phyloP scores from a whole-genome alignment of 345 rosid species.

The Hibiscus tridactylites region DNA sequence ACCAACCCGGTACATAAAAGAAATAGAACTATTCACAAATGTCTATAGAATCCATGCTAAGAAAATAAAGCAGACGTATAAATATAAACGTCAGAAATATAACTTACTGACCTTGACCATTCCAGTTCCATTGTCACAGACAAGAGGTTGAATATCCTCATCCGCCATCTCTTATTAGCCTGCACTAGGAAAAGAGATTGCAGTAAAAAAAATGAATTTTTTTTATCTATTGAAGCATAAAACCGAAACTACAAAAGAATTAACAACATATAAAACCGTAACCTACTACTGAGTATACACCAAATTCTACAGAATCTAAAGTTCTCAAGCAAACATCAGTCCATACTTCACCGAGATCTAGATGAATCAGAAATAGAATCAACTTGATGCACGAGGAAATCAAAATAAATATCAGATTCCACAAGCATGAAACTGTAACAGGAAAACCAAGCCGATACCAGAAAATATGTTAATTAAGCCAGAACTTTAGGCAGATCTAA shows the following conservation, averaged over 20 bases:
- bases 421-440: not conserved
- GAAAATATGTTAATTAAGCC: not conserved
- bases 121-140: conserved; percentile 73
- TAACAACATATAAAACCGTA: not conserved
- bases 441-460: not conserved
- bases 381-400: not conserved
- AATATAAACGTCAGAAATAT: not conserved
- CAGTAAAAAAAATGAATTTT: no score
- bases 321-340: not conserved
- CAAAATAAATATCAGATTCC: not conserved
- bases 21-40: not conserved
- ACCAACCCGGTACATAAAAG: not conserved
- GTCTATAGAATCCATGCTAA: not conserved
- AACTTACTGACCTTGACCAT: conserved; percentile 55
- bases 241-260: not conserved
- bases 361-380: not conserved
- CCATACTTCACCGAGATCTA: conserved; percentile 4
- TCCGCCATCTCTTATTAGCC: conserved; percentile 66
- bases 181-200: no score
- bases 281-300: not conserved
- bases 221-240: no score
- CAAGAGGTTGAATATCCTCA: conserved; percentile 85
- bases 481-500: conserved; percentile 1
- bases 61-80: not conserved
- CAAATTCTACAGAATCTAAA: not conserved